A percentile compares a stretch with the other conserved stretches of the same genome.
These are phyloP conservation scores for Amoebophrya sp. DNA, from an alignment of 169 alveolate species.

Conservation along the genomic window DNA sequence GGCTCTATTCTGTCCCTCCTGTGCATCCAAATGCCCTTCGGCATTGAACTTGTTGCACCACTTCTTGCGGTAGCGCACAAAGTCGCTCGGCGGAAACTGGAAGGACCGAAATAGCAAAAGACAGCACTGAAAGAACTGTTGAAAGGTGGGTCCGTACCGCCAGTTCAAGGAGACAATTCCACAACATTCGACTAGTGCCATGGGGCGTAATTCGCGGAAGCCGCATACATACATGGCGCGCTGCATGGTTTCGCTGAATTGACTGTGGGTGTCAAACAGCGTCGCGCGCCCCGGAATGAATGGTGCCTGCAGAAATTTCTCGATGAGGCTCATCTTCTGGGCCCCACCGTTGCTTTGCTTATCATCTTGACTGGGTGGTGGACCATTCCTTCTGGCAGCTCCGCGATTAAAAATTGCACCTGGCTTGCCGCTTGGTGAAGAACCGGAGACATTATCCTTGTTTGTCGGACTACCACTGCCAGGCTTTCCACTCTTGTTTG, in stretches of 20 bases:
- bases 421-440: not conserved
- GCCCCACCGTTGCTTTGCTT: not conserved
- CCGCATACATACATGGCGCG: not conserved
- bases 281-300: not conserved
- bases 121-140: not conserved
- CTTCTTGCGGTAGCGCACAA: not conserved
- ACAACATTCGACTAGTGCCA: not conserved
- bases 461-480: too few species aligned
- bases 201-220: not conserved
- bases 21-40: not conserved
- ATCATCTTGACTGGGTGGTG: too few species aligned
- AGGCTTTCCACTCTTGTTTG: too few species aligned
- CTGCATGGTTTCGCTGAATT: not conserved
- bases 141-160: not conserved
- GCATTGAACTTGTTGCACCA: not conserved
- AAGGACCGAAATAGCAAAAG: not conserved
- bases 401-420: not conserved
- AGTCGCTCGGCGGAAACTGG: not conserved
- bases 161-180: not conserved
- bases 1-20: not conserved
- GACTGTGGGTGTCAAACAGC: not conserved
- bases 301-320: not conserved
- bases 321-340: not conserved
- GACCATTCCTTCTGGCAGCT: too few species aligned
- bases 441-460: not conserved